phyloP scores from a whole-genome alignment of 2,329 filamentous ascomycete species.

The Lachnellula subtilissima region DNA sequence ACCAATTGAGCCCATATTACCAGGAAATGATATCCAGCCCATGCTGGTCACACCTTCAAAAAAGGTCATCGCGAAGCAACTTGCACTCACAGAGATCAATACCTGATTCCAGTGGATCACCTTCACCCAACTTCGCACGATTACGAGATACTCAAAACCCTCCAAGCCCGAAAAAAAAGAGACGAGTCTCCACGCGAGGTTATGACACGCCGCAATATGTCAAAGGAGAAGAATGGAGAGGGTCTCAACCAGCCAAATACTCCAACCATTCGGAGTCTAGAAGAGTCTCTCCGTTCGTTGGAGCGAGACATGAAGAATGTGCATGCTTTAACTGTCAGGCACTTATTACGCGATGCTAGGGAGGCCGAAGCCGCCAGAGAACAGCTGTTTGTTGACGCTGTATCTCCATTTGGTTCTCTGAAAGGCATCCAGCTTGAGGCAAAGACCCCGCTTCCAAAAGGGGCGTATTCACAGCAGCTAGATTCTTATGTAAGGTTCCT shows the following conservation, averaged over 20 bases:
- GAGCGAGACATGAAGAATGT: constrained; percentile 11
- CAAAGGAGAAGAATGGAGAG: not conserved
- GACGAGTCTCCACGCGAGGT: not conserved
- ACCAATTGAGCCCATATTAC: not conserved
- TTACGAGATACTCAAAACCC: not conserved
- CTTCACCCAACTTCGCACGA: not conserved
- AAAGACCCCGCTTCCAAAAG: constrained; percentile 3
- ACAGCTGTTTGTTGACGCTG: constrained; percentile 10
- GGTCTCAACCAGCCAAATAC: not conserved
- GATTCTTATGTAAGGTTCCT: constrained; percentile 11
- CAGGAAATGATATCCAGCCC: not conserved
- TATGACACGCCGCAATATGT: not conserved
- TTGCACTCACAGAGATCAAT: not conserved
- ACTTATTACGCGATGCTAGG: constrained; percentile 15
- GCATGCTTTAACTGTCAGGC: constrained; percentile 15
- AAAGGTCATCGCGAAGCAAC: not conserved
- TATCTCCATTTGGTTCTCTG: constrained; percentile 21
- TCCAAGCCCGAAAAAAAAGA: not conserved
- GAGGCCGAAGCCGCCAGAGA: not conserved
- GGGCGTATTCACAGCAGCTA: not conserved
- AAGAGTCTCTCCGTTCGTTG: constrained; percentile 8
- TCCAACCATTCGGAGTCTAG: not conserved
- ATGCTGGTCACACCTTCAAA: not conserved
- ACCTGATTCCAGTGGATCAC: not conserved
- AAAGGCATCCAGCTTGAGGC: constrained; percentile 3